Evolutionary conservation across 192 early-diverging fungal genomes (phyloP).

Genomic region (Oehlia diaphana): DNA sequence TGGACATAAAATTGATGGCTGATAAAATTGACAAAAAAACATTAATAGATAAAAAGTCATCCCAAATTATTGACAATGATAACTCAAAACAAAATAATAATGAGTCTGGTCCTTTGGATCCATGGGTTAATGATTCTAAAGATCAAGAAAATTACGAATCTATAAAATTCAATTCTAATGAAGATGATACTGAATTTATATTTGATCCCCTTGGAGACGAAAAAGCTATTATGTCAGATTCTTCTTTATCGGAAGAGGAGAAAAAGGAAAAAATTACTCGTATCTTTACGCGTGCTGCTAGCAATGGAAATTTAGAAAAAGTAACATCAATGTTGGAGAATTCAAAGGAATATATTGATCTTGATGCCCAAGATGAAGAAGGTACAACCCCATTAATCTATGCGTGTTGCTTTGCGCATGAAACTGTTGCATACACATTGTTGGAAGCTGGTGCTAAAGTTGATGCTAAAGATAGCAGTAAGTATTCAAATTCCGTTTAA

Average conservation of each 20-base stretch:
- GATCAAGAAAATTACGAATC: slow-evolving; percentile 25
- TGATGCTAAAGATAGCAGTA: slow-evolving; percentile 79
- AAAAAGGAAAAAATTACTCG: slow-evolving; percentile 62
- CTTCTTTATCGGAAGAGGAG: slow-evolving; percentile 47
- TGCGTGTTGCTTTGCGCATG: slow-evolving; percentile 85
- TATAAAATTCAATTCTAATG: background rate
- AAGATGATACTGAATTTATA: background rate
- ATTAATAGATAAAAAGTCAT: slow-evolving; percentile 11
- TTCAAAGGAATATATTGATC: slow-evolving; percentile 61
- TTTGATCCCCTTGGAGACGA: slow-evolving; percentile 27
- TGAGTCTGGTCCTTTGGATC: background rate
- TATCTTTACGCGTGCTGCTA: slow-evolving; percentile 67
- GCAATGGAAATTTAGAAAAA: slow-evolving; percentile 70
- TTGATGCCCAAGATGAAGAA: slow-evolving; percentile 82
- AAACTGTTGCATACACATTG: slow-evolving; percentile 67
- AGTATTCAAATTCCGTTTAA: slow-evolving; percentile 30
- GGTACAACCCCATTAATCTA: slow-evolving; percentile 87
- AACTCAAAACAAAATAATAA: background rate
- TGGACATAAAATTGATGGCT: slow-evolving; percentile 5
- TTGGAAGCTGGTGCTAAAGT: slow-evolving; percentile 73
- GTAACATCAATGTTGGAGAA: slow-evolving; percentile 63
- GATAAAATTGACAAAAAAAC: slow-evolving; percentile 16
- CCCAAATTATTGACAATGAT: background rate
- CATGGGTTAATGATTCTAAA: background rate
- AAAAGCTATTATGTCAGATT: background rate